These are phyloP conservation scores for Cyclostephanos tholiformis DNA, from an alignment of 108 stramenopile genomes.

Conservation along the genomic window DNA sequence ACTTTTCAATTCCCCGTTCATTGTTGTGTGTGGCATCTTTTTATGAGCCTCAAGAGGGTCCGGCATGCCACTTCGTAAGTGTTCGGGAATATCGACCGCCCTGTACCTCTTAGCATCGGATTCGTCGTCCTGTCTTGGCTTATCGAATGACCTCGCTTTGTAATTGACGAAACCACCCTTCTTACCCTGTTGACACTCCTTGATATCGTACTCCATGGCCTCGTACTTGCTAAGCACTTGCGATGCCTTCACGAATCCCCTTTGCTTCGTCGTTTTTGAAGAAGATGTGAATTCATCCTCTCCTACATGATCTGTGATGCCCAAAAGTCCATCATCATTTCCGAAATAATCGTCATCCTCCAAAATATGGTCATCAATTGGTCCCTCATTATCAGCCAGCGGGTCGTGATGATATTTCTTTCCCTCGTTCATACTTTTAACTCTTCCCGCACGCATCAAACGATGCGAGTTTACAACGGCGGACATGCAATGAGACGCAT, in stretches of 20 bases:
- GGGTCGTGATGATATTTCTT: slow-evolving; percentile 37
- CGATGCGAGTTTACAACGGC: slow-evolving; percentile 28
- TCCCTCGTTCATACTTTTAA: slow-evolving; percentile 7
- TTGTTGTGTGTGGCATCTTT: slow-evolving; percentile 28
- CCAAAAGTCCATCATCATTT: slow-evolving; percentile 27
- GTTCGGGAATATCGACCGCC: slow-evolving; percentile 59
- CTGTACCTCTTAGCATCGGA: slow-evolving; percentile 18
- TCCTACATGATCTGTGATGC: slow-evolving; percentile 16
- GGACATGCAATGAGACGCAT: slow-evolving; percentile 46
- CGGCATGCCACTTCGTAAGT: slow-evolving; percentile 48
- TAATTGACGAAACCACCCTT: slow-evolving; percentile 49
- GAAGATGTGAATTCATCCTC: slow-evolving; percentile 20
- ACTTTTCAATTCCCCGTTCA: slow-evolving; percentile 19
- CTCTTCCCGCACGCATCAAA: slow-evolving; percentile 12
- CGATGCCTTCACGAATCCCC: slow-evolving; percentile 61
- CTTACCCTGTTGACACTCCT: slow-evolving; percentile 50
- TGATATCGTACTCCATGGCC: slow-evolving; percentile 36
- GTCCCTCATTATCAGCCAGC: slow-evolving; percentile 33
- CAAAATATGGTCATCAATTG: slow-evolving; percentile 30
- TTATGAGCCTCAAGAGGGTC: slow-evolving; percentile 47
- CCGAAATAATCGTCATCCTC: slow-evolving; percentile 38
- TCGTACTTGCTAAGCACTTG: slow-evolving; percentile 60
- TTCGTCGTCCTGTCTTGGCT: slow-evolving; percentile 30
- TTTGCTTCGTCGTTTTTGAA: slow-evolving; percentile 12
- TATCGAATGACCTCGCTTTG: slow-evolving; percentile 34